These are phyloP conservation scores for Aspergillus asperescens DNA, from an alignment of 495 filamentous ascomycete genomes.

Conservation along the genomic window DNA sequence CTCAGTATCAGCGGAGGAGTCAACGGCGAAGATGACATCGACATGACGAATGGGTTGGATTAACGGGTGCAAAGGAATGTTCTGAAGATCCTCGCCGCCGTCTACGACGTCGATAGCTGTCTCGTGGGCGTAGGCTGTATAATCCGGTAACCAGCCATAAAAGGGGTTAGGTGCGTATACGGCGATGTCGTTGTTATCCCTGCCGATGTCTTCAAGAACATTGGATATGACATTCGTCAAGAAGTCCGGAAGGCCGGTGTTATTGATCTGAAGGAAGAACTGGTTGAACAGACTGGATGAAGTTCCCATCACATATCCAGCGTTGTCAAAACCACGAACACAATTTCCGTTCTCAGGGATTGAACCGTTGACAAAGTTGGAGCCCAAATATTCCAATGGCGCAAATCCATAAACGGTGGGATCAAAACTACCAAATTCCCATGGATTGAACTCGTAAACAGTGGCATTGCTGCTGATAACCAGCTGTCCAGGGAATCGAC, in stretches of 20 bases:
- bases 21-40: constrained; percentile 87
- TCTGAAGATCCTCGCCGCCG: constrained; percentile 80
- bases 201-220: constrained; percentile 49
- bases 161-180: constrained; percentile 82
- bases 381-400: constrained; percentile 67
- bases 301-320: constrained; percentile 82
- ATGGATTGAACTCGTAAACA: constrained; percentile 79
- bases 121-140: constrained; percentile 50
- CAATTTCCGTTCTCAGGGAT: constrained; percentile 55
- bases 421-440: constrained; percentile 78
- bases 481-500: constrained; percentile 57
- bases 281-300: constrained; percentile 81
- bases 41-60: constrained; percentile 71
- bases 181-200: constrained; percentile 67
- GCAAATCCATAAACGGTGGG: constrained; percentile 75
- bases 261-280: constrained; percentile 54
- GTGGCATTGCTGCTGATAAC: constrained; percentile 71
- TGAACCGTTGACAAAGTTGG: constrained; percentile 64
- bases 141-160: constrained; percentile 56
- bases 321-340: constrained; percentile 79
- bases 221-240: constrained; percentile 43
- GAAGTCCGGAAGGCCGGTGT: constrained; percentile 48
- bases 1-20: constrained; percentile 73
- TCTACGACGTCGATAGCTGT: constrained; percentile 69
- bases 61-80: constrained; percentile 77